Base-by-base conservation (phyloP, 306 rosid genomes). In the Echinosophora koreensis region DNA sequence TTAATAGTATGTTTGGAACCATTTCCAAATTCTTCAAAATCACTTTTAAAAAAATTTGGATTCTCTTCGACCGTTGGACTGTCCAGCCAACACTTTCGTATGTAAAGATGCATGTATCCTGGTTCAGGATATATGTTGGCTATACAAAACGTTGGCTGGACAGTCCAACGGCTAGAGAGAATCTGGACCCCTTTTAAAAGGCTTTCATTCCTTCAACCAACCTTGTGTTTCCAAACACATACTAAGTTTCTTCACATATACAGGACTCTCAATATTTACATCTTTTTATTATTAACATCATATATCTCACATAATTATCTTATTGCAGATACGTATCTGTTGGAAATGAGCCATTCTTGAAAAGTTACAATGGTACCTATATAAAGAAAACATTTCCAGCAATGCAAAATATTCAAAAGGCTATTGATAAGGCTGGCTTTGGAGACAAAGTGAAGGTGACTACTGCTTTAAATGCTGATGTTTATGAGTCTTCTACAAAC, bases 341-440 rank as follows among this genome's bases (percentile, higher is more conserved):
- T 42, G 98, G 98, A 66, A 92, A 94, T n/a, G 98, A 94, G 42
- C 85, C 98, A 41, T 94, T 90, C 79, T 75, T 94, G 82, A 14
- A 65, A 37, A 82, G 84, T 73, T 92, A 84, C 82, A 86, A 89
- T 6, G 93, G 88, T 17, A 12, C 63, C 2, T 81, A 18, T 14
- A n/a, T 51, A 3, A 34, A 76, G 14, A 3, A 66, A 0, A 85
- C 90, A 17, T 76, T 73, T 12, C 98, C 97, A 12, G 95, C 98
- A 50, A 66, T 94, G 86, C 39, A 85, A 70, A 89, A 90, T 67
- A 69, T 94, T 65, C 97, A 89, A 13, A 87, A 69, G 73, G 97
- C 97, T n/a, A 16, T 92, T 3, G 58, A 86, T 12, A 88, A 83
- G 13, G 88, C 92, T 16, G 93, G 97, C 5, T 5, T 18, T 6